Conservation (phyloP, 208 protist species). For the Acanthamoeba sp. region DNA sequence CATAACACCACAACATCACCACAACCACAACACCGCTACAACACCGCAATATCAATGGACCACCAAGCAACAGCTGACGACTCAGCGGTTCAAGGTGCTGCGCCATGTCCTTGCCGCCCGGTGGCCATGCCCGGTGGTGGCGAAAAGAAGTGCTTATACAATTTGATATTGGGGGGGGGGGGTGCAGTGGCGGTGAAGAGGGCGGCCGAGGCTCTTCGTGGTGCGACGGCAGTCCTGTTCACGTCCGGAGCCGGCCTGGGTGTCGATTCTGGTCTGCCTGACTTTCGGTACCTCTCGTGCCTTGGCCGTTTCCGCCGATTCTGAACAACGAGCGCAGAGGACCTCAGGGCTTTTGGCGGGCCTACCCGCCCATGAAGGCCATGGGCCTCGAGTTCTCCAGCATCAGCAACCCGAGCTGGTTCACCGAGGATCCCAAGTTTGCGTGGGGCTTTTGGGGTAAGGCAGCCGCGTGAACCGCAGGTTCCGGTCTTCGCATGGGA, state of each 20-base stretch:
- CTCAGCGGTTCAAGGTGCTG: no score
- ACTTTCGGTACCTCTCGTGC: background rate
- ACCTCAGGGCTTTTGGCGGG: conserved; percentile 4
- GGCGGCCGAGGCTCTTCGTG: background rate
- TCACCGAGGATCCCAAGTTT: background rate
- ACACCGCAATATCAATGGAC: no score
- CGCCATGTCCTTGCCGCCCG: no score
- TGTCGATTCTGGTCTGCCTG: background rate
- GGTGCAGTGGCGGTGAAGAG: background rate
- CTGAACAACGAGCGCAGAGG: background rate
- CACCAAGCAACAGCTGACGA: no score
- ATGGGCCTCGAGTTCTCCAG: background rate
- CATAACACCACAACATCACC: no score
- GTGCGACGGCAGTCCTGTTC: background rate
- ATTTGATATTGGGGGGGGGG: no score
- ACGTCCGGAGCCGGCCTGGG: background rate
- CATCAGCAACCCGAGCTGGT: conserved; percentile 14
- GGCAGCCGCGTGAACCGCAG: no score
- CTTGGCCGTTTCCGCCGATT: background rate
- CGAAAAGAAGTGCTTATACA: no score
- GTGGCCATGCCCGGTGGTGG: no score
- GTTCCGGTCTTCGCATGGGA: no score
- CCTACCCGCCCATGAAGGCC: background rate
- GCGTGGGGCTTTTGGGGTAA: conserved; percentile 14
- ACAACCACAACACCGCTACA: no score